Conservation (phyloP, 495 filamentous ascomycete species). For the Cercophora sp. region DNA sequence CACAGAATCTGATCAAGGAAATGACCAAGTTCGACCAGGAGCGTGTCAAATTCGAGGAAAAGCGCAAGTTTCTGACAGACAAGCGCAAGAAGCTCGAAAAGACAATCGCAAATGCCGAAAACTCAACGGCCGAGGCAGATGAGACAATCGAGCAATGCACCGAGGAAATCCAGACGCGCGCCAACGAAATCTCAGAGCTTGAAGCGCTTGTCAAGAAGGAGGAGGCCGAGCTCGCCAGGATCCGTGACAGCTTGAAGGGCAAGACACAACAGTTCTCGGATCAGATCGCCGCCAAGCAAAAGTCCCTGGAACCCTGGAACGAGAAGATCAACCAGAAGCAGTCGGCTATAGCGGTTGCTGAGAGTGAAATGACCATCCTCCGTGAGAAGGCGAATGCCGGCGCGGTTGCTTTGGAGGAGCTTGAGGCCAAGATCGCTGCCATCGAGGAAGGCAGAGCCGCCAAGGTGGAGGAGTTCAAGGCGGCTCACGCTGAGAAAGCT, state of each 20-base stretch:
- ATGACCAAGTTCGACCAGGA: slow-evolving; percentile 93
- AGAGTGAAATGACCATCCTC: slow-evolving; percentile 89
- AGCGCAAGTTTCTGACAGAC: slow-evolving; percentile 81
- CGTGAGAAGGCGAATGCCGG: slow-evolving; percentile 84
- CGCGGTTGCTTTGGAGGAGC: slow-evolving; percentile 75
- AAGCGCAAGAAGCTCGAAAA: slow-evolving; percentile 97
- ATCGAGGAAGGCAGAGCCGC: slow-evolving; percentile 64
- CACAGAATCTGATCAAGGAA: slow-evolving; percentile 77
- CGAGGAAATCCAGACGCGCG: slow-evolving; percentile 72
- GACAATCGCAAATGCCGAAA: slow-evolving; percentile 61
- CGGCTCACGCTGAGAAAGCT: slow-evolving; percentile 66
- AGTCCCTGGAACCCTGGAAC: slow-evolving; percentile 92
- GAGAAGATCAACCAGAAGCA: slow-evolving; percentile 94
- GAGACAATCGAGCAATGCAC: slow-evolving; percentile 72
- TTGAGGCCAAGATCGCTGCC: slow-evolving; percentile 68
- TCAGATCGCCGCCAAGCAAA: slow-evolving; percentile 87
- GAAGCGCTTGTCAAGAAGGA: slow-evolving; percentile 72
- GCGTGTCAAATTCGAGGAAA: slow-evolving; percentile 94
- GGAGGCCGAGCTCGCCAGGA: slow-evolving; percentile 72
- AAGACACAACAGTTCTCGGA: slow-evolving; percentile 94
- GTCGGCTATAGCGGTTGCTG: slow-evolving; percentile 86
- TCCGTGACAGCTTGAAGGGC: slow-evolving; percentile 82
- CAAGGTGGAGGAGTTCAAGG: slow-evolving; percentile 72
- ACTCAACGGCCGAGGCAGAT: slow-evolving; percentile 65
- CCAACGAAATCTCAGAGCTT: slow-evolving; percentile 62